Evolutionary conservation across 2,329 filamentous ascomycete genomes (phyloP).

Genomic region (Zasmidium citrigriseum): DNA sequence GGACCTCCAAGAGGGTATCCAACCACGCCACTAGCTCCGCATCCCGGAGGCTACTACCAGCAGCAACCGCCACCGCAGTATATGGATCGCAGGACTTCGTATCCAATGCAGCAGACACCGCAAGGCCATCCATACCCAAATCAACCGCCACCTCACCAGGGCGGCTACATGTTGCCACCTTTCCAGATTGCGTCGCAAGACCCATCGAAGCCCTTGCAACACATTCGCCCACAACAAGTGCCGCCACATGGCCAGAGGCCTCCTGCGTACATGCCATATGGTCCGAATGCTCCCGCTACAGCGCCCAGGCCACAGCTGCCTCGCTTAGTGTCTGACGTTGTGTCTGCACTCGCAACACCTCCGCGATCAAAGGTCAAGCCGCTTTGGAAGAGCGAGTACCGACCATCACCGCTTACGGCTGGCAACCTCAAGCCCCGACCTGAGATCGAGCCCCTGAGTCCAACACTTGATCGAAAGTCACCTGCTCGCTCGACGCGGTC

Average conservation of each 20-base stretch:
- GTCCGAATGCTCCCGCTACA: constrained; percentile 25
- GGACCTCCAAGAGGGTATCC: constrained; percentile 20
- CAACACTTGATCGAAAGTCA: constrained; percentile 30
- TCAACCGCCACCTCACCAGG: constrained; percentile 38
- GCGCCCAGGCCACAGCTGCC: constrained; percentile 23
- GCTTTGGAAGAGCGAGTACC: constrained; percentile 33
- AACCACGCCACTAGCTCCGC: constrained; percentile 26
- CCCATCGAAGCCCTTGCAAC: constrained; percentile 31
- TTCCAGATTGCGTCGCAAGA: constrained; percentile 51
- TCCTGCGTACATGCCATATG: constrained; percentile 17
- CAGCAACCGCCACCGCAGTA: constrained; percentile 22
- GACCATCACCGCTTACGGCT: constrained; percentile 22
- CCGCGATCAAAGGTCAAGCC: constrained; percentile 19
- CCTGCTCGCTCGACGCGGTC: constrained; percentile 14
- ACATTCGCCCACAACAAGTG: constrained; percentile 19
- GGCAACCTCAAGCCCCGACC: constrained; percentile 28
- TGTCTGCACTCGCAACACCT: constrained; percentile 32
- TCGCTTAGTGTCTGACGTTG: constrained; percentile 24
- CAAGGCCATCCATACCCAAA: constrained; percentile 29
- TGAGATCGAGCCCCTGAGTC: constrained; percentile 37
- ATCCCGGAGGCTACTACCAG: constrained; percentile 34
- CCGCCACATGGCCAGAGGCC: constrained; percentile 11
- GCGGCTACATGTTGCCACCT: constrained; percentile 50
- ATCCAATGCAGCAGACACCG: constrained; percentile 31
- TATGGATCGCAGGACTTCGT: constrained; percentile 24